phyloP scores from a whole-genome alignment of 2,329 filamentous ascomycete genomes.

The Calonectria leucothoes region DNA sequence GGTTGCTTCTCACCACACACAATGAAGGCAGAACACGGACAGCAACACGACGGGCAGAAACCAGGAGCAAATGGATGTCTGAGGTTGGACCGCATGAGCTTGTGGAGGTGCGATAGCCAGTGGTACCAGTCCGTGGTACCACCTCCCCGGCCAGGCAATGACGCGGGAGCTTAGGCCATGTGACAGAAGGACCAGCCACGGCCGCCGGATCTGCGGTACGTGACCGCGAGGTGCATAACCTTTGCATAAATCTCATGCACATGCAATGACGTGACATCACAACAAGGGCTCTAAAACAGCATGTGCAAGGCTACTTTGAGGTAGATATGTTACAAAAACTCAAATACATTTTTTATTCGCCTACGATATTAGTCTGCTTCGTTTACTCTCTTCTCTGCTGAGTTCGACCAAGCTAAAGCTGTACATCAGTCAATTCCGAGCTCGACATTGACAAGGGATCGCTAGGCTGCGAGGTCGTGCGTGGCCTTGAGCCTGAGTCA shows the following conservation, averaged over 20 bases:
- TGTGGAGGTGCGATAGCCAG: conserved; percentile 19
- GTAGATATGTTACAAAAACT: conserved; percentile 17
- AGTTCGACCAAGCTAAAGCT: conserved; percentile 11
- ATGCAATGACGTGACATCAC: conserved; percentile 16
- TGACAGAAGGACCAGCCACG: conserved; percentile 37
- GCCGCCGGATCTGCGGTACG: background rate
- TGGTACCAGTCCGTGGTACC: conserved; percentile 10
- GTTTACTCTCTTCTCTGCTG: conserved; percentile 17
- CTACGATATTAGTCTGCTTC: conserved; percentile 41
- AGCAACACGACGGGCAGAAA: conserved; percentile 28
- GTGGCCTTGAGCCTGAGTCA: conserved; percentile 6
- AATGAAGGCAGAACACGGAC: conserved; percentile 24
- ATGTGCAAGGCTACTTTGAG: background rate
- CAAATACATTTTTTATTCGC: conserved; percentile 36
- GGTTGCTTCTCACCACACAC: conserved; percentile 2
- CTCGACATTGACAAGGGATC: background rate
- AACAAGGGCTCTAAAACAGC: background rate
- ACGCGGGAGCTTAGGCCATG: conserved; percentile 27
- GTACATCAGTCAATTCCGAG: conserved; percentile 19
- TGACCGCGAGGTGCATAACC: conserved; percentile 19
- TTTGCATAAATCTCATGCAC: conserved; percentile 27
- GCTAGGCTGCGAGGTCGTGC: background rate
- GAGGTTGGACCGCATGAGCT: conserved; percentile 27
- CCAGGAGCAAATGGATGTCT: conserved; percentile 4
- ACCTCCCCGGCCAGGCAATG: conserved; percentile 7